These are phyloP conservation scores for Podila horticola DNA, from an alignment of 192 early-diverging fungal species.

Conservation along the genomic window DNA sequence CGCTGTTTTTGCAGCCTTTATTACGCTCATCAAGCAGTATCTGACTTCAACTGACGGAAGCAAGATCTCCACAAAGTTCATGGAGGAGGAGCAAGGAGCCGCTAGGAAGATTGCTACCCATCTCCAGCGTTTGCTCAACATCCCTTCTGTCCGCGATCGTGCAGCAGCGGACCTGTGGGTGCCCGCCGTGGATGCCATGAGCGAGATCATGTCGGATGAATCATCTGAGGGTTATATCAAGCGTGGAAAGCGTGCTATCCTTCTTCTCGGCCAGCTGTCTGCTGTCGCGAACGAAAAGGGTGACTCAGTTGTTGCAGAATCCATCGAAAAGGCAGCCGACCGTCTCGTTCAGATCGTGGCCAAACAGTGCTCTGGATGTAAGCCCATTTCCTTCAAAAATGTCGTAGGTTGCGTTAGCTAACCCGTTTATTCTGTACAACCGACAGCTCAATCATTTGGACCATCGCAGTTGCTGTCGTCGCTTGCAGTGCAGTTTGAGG, in stretches of 20 bases:
- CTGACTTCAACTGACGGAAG: conserved; percentile 14
- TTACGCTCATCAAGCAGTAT: conserved; percentile 16
- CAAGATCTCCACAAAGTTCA: conserved; percentile 21
- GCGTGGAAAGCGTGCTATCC: conserved; percentile 29
- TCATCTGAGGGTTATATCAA: conserved; percentile 28
- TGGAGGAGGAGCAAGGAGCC: conserved; percentile 26
- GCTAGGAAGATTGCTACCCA: conserved; percentile 31
- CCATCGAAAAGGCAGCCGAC: conserved; percentile 38
- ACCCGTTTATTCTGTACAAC: no score
- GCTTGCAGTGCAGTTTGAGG: conserved; percentile 43
- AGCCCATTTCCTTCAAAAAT: neutral
- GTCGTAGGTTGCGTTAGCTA: no score
- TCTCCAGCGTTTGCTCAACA: conserved; percentile 30
- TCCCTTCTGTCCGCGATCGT: conserved; percentile 41
- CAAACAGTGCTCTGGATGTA: conserved; percentile 45
- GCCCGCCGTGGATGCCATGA: conserved; percentile 23
- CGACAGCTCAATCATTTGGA: conserved; percentile 40
- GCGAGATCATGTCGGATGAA: conserved; percentile 23
- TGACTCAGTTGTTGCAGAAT: conserved; percentile 9
- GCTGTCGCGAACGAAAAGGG: conserved; percentile 21
- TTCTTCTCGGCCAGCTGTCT: conserved; percentile 19
- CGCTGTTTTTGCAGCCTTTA: conserved; percentile 22
- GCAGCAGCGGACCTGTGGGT: conserved; percentile 20
- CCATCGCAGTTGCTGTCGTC: conserved; percentile 48
- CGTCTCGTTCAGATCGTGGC: conserved; percentile 46